Evolutionary conservation across 2,329 filamentous ascomycete species (phyloP), one percentile per base, ranked within the genome.

Genomic region (Clarireedia paspali): DNA sequence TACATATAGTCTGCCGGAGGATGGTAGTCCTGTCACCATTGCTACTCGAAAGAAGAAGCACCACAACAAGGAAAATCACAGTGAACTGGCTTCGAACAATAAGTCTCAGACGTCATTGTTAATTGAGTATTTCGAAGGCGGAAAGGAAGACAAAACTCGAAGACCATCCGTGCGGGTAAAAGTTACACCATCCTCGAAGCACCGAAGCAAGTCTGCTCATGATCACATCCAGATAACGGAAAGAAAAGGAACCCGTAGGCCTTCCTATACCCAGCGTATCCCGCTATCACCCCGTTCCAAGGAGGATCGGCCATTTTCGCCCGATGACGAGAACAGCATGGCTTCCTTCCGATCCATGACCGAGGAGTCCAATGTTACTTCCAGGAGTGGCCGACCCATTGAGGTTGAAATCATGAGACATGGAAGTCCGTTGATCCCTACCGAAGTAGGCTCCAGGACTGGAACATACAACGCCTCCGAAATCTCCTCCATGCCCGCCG

Each of bases 11-110:
- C 80, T 94, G 51, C 89, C 88, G 57, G 88, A 91, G 67, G 89
- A 94, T 82, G 89, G 89, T 69, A 92, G 88, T 53, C 91, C 91
- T 44, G 85, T 99, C 67, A 97, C 90, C 59, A 95, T 99, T 70
- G 85, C 87, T 69, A 96, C 92, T 46, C 82, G 81, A 58, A 78
- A 81, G 65, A 85, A 83, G 70, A 82, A 79, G 69, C 23, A 50
- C 24, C 73, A 77, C 60, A 70, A 74, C 10, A 80, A 76, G 64
- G 74, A 77, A 59, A 72, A 70, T 40, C 67, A 70, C 59, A 78
- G 73, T 62, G 70, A 60, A 75, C 77, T 80, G 57, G 76, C 76
- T 24, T 72, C 77, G 72, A 70, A 72, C 75, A 67, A 68, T 73
- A 68, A 80, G 62, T 88, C 84, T 57, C 85, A 88, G 71, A 88